These are phyloP conservation scores for Rhizoclosmatium sp. DNA, from an alignment of 192 early-diverging fungal genomes.

Conservation along the genomic window DNA sequence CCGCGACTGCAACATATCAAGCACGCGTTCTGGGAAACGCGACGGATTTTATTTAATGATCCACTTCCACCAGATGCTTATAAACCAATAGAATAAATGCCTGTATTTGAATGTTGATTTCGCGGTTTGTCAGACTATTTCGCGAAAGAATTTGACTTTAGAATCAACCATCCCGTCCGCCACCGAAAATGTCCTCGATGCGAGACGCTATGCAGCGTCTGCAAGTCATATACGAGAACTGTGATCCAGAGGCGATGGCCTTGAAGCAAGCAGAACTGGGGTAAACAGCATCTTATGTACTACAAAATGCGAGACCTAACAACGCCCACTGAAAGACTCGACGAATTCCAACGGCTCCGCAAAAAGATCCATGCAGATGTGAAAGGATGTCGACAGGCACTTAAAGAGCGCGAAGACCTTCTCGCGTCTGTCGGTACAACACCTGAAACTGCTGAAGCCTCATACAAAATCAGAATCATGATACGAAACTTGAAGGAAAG, in stretches of 20 bases:
- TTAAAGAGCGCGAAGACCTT: slow-evolving; percentile 62
- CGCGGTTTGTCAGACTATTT: not conserved
- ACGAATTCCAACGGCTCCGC: slow-evolving; percentile 63
- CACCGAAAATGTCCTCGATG: slow-evolving; percentile 45
- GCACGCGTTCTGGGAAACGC: slow-evolving; percentile 16
- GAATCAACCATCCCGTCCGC: too few species aligned
- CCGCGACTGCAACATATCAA: slow-evolving; percentile 2
- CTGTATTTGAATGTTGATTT: not conserved
- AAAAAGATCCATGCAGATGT: slow-evolving; percentile 63
- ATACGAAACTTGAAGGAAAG: slow-evolving; percentile 60
- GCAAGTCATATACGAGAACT: slow-evolving; percentile 64
- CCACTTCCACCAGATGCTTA: not conserved
- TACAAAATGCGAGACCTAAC: too few species aligned
- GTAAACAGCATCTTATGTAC: not conserved
- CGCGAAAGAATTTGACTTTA: not conserved
- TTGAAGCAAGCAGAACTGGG: slow-evolving; percentile 45
- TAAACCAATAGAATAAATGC: slow-evolving; percentile 4
- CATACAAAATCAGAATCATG: slow-evolving; percentile 63
- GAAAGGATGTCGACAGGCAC: slow-evolving; percentile 53
- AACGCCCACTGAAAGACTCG: slow-evolving; percentile 31
- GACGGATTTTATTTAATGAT: slow-evolving; percentile 4
- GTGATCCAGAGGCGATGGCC: slow-evolving; percentile 60
- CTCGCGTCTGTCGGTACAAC: slow-evolving; percentile 55
- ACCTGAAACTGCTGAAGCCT: slow-evolving; percentile 66
- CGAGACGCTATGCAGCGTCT: slow-evolving; percentile 66